These are phyloP conservation scores for Domatiomyces globalis DNA, from an alignment of 2,329 filamentous ascomycete genomes.

Conservation along the genomic window DNA sequence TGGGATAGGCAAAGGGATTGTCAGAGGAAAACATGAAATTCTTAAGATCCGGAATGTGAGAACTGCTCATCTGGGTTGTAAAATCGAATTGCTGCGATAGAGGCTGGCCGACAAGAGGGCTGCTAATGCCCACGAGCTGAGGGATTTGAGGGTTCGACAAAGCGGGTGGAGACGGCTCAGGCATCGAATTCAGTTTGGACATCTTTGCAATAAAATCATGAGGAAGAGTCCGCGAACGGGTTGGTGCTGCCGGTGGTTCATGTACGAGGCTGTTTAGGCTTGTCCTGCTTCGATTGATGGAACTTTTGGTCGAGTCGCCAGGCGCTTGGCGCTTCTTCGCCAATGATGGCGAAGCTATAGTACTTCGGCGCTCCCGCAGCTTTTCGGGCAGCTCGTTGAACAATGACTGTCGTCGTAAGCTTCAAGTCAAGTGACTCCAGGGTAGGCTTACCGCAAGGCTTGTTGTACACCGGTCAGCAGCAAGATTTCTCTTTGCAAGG, in stretches of 20 bases:
- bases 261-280: slow-evolving; percentile 3
- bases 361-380: slow-evolving; percentile 43
- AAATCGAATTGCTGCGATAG: slow-evolving; percentile 17
- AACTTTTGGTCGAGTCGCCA: slow-evolving; percentile 4
- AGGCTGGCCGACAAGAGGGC: slow-evolving; percentile 14
- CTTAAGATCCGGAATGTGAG: slow-evolving; percentile 33
- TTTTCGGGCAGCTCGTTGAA: slow-evolving; percentile 72
- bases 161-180: slow-evolving; percentile 17
- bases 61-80: slow-evolving; percentile 9
- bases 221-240: slow-evolving; percentile 11
- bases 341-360: slow-evolving; percentile 27
- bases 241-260: slow-evolving; percentile 6
- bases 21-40: slow-evolving; percentile 38
- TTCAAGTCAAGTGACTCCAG: not conserved
- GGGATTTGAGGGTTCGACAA: slow-evolving; percentile 17
- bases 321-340: slow-evolving; percentile 34
- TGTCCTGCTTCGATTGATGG: slow-evolving; percentile 3
- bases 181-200: slow-evolving; percentile 15
- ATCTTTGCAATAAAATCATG: slow-evolving; percentile 14
- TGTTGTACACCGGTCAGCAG: slow-evolving; percentile 70
- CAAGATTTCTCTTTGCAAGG: slow-evolving; percentile 70
- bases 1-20: slow-evolving; percentile 38
- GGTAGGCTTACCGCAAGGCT: slow-evolving; percentile 53
- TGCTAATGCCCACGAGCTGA: slow-evolving; percentile 16
- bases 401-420: slow-evolving; percentile 41